These are phyloP conservation scores for Teunomyces cretensis DNA, from an alignment of 805 yeast genomes.

Conservation along the genomic window DNA sequence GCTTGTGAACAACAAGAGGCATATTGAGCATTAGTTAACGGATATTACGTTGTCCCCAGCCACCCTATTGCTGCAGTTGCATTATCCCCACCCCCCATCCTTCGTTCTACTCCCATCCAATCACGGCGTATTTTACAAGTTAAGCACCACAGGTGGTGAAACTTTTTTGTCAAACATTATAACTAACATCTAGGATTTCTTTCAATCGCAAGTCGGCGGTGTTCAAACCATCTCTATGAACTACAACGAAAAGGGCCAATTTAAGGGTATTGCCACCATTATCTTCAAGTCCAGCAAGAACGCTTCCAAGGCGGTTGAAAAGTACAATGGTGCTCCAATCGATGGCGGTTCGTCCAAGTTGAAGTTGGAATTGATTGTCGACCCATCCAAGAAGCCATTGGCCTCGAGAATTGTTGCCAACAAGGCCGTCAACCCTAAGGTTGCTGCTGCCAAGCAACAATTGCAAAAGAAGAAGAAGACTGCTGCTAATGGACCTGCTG, in stretches of 20 bases:
- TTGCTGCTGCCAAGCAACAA: constrained; percentile 26
- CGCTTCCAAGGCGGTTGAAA: constrained; percentile 77
- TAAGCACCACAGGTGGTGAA: neutral
- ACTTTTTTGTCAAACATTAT: neutral
- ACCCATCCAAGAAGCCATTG: constrained; percentile 75
- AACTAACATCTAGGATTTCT: constrained; percentile 71
- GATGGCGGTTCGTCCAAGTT: constrained; percentile 81
- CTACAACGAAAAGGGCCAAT: constrained; percentile 85
- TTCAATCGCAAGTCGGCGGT: constrained; percentile 83
- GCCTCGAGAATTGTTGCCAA: constrained; percentile 69
- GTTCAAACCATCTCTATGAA: constrained; percentile 67
- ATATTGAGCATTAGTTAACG: constrained; percentile 1
- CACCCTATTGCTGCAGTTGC: neutral
- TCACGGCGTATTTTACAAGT: constrained; percentile 2
- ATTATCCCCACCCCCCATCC: neutral
- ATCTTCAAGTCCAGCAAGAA: constrained; percentile 65
- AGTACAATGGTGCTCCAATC: constrained; percentile 89
- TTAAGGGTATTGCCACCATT: constrained; percentile 89
- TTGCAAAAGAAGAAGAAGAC: constrained; percentile 30
- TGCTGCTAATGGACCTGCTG: constrained; percentile 10
- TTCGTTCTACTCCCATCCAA: neutral
- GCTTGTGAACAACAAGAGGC: constrained; percentile 1
- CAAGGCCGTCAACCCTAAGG: constrained; percentile 18
- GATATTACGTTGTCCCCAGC: neutral
- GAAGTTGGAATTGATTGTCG: constrained; percentile 79